Conservation (phyloP, 2,329 filamentous ascomycete genomes). For the Dothideomycetes sp. region DNA sequence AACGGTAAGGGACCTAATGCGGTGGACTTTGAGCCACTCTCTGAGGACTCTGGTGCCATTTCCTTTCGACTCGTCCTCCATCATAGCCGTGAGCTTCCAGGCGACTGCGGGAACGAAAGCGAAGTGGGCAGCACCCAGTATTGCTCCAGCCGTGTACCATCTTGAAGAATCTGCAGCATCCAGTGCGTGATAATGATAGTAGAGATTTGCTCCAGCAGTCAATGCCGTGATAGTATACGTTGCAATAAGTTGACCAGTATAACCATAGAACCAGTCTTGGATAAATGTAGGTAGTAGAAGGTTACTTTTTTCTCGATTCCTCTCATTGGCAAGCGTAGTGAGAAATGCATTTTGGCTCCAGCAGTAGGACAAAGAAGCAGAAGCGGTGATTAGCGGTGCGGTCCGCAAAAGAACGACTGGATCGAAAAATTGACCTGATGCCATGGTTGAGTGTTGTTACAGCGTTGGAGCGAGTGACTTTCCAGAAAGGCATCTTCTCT, state of each 20-base stretch:
- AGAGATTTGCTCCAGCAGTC: conserved; percentile 1
- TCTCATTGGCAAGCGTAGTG: background rate
- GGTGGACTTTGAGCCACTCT: conserved; percentile 4
- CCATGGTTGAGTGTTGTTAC: background rate
- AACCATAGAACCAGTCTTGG: conserved; percentile 3
- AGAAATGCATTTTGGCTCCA: conserved; percentile 8
- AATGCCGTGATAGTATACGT: conserved; percentile 1
- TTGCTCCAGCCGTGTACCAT: conserved; percentile 5
- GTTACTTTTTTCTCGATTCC: conserved; percentile 5
- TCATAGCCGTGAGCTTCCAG: background rate
- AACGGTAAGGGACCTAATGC: conserved; percentile 2
- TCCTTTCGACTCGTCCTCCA: conserved; percentile 1
- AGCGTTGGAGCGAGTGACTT: background rate
- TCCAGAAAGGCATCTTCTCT: conserved; percentile 25
- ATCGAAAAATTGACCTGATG: conserved; percentile 1
- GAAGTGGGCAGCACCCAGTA: conserved; percentile 2
- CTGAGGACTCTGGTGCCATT: conserved; percentile 1
- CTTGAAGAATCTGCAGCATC: background rate
- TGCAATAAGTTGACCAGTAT: conserved; percentile 3
- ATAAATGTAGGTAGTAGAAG: background rate
- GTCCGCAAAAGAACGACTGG: conserved; percentile 1
- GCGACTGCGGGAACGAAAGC: conserved; percentile 5
- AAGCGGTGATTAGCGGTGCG: conserved; percentile 4
- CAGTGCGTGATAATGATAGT: background rate
- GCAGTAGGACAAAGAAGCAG: conserved; percentile 2